These are phyloP conservation scores for Pestalotiopsis sp. DNA, from an alignment of 2,329 filamentous ascomycete species.

Conservation along the genomic window DNA sequence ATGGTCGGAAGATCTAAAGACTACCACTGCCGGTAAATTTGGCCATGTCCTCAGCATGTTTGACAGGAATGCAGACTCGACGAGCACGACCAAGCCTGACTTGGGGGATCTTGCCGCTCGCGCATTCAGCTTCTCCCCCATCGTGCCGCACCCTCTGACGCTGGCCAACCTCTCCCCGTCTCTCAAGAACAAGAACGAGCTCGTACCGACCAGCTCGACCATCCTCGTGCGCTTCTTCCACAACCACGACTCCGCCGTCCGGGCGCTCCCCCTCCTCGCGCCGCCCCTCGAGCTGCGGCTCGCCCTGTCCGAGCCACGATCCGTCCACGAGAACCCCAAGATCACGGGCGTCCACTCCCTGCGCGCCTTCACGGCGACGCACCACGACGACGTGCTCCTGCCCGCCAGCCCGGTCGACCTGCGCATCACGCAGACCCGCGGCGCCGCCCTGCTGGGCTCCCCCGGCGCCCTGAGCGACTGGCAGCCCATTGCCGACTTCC, in stretches of 20 bases:
- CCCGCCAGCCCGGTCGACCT: conserved; percentile 51
- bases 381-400: conserved; percentile 46
- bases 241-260: conserved; percentile 24
- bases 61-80: not conserved
- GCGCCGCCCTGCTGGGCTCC: conserved; percentile 31
- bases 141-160: conserved; percentile 48
- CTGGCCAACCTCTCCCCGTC: conserved; percentile 37
- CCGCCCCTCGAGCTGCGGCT: conserved; percentile 41
- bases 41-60: conserved; percentile 47
- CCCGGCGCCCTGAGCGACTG: conserved; percentile 28
- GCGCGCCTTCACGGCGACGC: conserved; percentile 39
- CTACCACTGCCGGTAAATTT: conserved; percentile 46
- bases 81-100: not conserved
- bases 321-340: not conserved
- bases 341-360: conserved; percentile 35
- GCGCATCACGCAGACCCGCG: conserved; percentile 44
- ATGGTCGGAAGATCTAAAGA: conserved; percentile 25
- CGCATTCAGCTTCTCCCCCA: conserved; percentile 44
- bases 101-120: conserved; percentile 19
- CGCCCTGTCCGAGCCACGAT: conserved; percentile 34
- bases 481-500: conserved; percentile 44
- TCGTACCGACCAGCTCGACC: conserved; percentile 28
- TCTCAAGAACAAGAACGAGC: conserved; percentile 18
- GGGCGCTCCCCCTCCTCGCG: conserved; percentile 24
- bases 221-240: conserved; percentile 52